Conservation (phyloP, 345 rosid species). For the Salix exigua region DNA sequence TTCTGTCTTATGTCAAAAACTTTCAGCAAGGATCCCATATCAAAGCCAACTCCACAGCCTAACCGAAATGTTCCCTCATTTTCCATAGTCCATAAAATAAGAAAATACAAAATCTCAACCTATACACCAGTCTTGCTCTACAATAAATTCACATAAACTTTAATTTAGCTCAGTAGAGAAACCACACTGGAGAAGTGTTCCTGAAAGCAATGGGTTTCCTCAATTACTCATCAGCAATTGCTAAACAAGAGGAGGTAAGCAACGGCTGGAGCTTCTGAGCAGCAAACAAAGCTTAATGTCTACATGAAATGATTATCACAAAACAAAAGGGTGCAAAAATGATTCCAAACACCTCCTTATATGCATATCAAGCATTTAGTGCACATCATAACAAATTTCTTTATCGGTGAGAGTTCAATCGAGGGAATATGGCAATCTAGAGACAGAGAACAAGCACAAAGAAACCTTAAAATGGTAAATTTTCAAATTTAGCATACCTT, state of each 20-base stretch:
- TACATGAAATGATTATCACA: neutral
- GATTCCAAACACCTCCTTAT: neutral
- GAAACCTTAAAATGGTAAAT: neutral
- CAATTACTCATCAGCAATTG: neutral
- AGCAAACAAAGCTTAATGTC: neutral
- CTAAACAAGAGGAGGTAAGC: neutral
- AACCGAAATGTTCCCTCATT: neutral
- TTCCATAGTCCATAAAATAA: neutral
- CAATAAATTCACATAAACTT: neutral
- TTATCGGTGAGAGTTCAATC: neutral
- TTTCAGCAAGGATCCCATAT: neutral
- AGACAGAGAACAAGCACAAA: neutral
- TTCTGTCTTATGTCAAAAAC: neutral
- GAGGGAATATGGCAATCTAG: neutral
- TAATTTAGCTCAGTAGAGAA: neutral
- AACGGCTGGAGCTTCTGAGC: neutral
- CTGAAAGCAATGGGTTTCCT: neutral
- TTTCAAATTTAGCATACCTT: slow-evolving; percentile 41
- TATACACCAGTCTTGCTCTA: neutral
- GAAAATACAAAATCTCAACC: neutral
- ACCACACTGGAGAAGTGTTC: neutral
- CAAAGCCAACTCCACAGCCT: neutral
- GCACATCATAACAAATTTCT: neutral
- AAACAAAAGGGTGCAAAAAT: neutral
- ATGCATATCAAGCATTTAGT: neutral